These are phyloP conservation scores for Syzygium grande DNA, from an alignment of 345 rosid species.

Conservation along the genomic window DNA sequence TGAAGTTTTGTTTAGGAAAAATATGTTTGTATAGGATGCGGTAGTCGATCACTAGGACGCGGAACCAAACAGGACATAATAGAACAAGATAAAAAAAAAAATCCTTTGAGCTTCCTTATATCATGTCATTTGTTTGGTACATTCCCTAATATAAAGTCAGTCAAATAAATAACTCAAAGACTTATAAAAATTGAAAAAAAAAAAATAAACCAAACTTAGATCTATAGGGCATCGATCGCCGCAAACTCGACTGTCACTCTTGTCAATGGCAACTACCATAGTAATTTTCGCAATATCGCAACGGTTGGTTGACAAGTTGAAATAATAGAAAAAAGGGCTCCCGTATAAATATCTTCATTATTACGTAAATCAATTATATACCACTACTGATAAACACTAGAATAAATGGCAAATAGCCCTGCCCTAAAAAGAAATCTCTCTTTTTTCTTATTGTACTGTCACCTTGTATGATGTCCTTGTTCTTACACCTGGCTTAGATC, in stretches of 20 bases:
- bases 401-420: too few species aligned
- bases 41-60: rapidly evolving
- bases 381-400: too few species aligned
- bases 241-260: neutral
- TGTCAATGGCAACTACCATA: neutral
- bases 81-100: neutral
- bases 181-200: neutral
- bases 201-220: neutral
- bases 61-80: neutral
- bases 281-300: neutral
- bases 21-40: neutral
- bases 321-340: too few species aligned
- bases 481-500: too few species aligned
- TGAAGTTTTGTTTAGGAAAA: neutral
- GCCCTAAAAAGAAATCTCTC: too few species aligned
- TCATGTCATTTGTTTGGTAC: neutral
- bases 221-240: neutral
- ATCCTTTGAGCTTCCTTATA: neutral
- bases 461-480: too few species aligned
- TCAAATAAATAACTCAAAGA: neutral
- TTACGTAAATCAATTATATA: too few species aligned
- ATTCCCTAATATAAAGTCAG: neutral
- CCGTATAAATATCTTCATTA: too few species aligned
- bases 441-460: too few species aligned
- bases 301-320: too few species aligned